These are phyloP conservation scores for Pseudohyphozyma bogoriensis DNA, from an alignment of 768 basidiomycete species.

Conservation along the genomic window DNA sequence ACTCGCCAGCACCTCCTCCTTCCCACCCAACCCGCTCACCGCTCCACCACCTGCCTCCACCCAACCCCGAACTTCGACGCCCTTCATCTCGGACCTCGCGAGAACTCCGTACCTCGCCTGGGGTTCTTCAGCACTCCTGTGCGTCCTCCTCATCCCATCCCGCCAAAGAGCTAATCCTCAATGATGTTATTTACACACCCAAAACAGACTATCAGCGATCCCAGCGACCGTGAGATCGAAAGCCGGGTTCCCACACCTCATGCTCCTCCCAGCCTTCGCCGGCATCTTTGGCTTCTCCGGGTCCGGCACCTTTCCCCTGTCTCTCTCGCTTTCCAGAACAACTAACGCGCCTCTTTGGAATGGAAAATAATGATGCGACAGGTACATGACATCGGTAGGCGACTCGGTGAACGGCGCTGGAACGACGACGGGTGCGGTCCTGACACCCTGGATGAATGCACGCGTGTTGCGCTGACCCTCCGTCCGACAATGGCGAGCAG, in stretches of 20 bases:
- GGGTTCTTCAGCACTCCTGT: constrained; percentile 20
- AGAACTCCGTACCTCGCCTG: constrained; percentile 6
- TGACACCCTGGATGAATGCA: background rate
- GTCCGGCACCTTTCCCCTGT: background rate
- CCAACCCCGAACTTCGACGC: constrained; percentile 4
- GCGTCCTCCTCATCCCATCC: background rate
- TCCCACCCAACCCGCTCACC: background rate
- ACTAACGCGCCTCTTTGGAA: too few species aligned
- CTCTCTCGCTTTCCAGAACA: too few species aligned
- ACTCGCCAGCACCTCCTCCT: background rate
- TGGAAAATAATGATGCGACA: too few species aligned
- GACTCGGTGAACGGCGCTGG: constrained; percentile 24
- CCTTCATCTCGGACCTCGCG: constrained; percentile 9
- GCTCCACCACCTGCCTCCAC: background rate
- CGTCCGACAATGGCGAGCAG: too few species aligned
- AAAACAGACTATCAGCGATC: constrained; percentile 6
- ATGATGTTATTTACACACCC: background rate
- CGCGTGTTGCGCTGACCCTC: background rate
- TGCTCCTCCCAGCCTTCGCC: constrained; percentile 79
- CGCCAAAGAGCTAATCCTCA: background rate
- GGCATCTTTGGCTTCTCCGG: constrained; percentile 36
- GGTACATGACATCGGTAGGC: constrained; percentile 24
- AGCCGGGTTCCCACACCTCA: constrained; percentile 83
- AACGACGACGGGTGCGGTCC: constrained; percentile 21
- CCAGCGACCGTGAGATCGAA: constrained; percentile 13